Percentiles rank a stretch among this genome's conserved stretches.
phyloP scores from a whole-genome alignment of 2,329 filamentous ascomycete genomes.

The Dothiorella sarmentorum region DNA sequence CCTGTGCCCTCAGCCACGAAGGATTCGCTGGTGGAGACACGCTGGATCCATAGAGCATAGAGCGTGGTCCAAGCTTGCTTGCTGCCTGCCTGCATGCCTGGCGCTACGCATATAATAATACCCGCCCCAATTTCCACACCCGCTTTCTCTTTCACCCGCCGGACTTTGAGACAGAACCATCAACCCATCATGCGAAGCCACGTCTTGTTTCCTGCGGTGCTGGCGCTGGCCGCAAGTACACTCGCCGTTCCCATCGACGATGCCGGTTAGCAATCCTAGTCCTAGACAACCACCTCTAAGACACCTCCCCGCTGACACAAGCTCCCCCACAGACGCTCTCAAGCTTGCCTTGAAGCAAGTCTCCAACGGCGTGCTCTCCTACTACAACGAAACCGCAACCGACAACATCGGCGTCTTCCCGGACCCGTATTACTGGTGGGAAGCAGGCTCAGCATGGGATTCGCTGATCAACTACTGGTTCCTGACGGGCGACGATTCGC shows the following conservation, averaged over 20 bases:
- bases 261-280: background rate
- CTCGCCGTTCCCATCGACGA: background rate
- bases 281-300: background rate
- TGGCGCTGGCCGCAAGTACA: background rate
- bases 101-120: background rate
- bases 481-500: constrained; percentile 45
- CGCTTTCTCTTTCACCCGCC: background rate
- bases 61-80: background rate
- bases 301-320: background rate
- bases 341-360: background rate
- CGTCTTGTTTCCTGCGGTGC: background rate
- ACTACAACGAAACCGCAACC: background rate
- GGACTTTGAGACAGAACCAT: too few relatives aligned
- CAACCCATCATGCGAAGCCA: background rate
- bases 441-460: constrained; percentile 40
- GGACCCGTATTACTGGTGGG: constrained; percentile 49
- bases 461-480: constrained; percentile 45
- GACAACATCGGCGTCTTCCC: constrained; percentile 46
- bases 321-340: background rate
- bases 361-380: background rate
- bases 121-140: background rate
- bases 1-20: background rate
- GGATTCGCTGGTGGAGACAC: background rate
- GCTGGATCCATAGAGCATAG: background rate
- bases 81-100: too few relatives aligned